Evolutionary conservation across 1,284 basidiomycete species (phyloP).

Genomic region (Pterula multifida): DNA sequence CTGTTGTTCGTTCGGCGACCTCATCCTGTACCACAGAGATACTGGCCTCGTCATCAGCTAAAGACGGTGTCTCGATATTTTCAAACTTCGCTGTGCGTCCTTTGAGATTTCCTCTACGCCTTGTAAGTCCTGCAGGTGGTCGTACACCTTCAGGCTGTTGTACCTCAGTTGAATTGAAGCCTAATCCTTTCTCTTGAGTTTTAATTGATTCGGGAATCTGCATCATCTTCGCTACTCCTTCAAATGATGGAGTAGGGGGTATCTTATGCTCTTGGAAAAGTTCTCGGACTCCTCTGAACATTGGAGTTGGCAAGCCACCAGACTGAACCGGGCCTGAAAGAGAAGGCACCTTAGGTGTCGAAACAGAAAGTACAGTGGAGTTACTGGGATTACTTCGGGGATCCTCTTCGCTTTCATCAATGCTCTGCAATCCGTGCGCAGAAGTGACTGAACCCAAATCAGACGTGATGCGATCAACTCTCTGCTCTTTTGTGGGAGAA

Average conservation of each 20-base stretch:
- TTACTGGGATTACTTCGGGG: not conserved
- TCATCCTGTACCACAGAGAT: not conserved
- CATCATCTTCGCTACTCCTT: constrained; percentile 23
- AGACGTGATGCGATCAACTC: not conserved
- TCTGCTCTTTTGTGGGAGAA: not conserved
- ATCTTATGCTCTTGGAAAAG: constrained; percentile 15
- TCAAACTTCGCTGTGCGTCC: not conserved
- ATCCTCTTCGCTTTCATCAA: not conserved
- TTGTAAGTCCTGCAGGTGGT: not conserved
- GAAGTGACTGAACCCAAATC: not conserved
- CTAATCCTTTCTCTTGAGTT: too few relatives aligned
- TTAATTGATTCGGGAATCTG: constrained; percentile 14
- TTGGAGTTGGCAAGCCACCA: constrained; percentile 17
- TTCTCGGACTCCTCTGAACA: constrained; percentile 22
- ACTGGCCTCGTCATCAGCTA: constrained; percentile 13
- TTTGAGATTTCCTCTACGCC: not conserved
- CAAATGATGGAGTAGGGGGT: constrained; percentile 16
- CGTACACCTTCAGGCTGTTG: not conserved
- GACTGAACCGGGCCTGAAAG: too few relatives aligned
- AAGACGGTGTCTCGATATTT: constrained; percentile 9
- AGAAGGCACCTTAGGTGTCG: too few relatives aligned
- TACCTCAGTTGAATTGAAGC: too few relatives aligned
- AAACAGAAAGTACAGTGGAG: not conserved
- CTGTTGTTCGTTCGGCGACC: not conserved
- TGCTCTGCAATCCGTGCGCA: not conserved